Evolutionary conservation across 1,284 basidiomycete genomes (phyloP), one percentile per base, ranked within the genome.

Genomic region (Cryptococcus amylolentus): DNA sequence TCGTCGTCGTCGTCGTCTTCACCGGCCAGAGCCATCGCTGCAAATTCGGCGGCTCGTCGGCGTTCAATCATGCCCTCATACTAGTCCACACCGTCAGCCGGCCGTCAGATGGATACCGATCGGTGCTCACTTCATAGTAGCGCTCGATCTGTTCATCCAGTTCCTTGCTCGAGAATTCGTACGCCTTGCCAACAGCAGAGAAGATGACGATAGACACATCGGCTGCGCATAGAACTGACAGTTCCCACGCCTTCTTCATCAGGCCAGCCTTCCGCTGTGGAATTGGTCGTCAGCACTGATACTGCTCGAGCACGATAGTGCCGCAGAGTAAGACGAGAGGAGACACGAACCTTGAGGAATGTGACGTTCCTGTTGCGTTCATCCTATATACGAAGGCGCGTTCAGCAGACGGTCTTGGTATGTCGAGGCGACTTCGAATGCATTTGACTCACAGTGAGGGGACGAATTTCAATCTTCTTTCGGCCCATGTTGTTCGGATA

Each of bases 211-310:
- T 69, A n/a, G 72, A 74, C 14, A 78, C 75, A 52, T 75, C 73
- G 14, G 75, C 76, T 10, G 66, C 72, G 56, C 75, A 77, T 9
- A 78, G 67, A 2, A 78, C 76, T 7, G 68, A 70, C 42, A 78
- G 62, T 60, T 78, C 76, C 73, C 76, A 78, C 16, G 76, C 76
- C 59, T 78, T 78, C 62, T 78, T 78, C 74, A 78, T 76, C 49
- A 78, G 54, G 31, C 76, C 76, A 9, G 75, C 75, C 63, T 78
- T 78, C 38, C 76, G 69, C 71, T 77, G 58, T 12, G 20, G 20
- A 42, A 26, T 14, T 9, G 16, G 14, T 27, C 16, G 41, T 49
- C 18, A 55, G 39, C 49, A 37, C 9, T n/a, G 27, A 27, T 7
- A 16, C 9, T 8, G 4, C 7, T 26, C n/a, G 41, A 14, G 23